These are phyloP conservation scores for Petrea volubilis DNA, from an alignment of 257 asterid genomes.

Conservation along the genomic window DNA sequence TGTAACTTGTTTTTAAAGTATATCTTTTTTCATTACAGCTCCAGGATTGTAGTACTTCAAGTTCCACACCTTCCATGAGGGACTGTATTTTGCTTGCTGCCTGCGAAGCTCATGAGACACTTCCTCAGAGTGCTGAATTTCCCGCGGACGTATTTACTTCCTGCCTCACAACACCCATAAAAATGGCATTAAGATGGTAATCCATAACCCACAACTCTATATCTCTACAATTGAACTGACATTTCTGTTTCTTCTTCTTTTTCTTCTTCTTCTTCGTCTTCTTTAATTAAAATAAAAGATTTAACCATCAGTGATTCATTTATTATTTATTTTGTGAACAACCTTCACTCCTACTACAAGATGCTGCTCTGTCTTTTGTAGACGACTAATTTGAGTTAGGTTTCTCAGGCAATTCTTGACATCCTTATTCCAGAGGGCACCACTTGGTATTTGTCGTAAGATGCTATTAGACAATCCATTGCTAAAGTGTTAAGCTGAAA, in stretches of 20 bases:
- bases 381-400: background rate
- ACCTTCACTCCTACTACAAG: slow-evolving; percentile 9
- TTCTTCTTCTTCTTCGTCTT: background rate
- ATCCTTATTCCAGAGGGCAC: background rate
- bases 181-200: slow-evolving; percentile 98
- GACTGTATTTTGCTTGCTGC: slow-evolving; percentile 93
- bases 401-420: background rate
- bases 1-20: background rate
- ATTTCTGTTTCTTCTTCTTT: slow-evolving; percentile 5
- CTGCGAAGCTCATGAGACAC: slow-evolving; percentile 85
- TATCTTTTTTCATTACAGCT: slow-evolving; percentile 51
- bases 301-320: background rate
- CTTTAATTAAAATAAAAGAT: background rate
- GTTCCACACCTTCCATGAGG: slow-evolving; percentile 45
- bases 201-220: slow-evolving; percentile 14
- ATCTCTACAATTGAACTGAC: slow-evolving; percentile 25
- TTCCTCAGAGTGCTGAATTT: slow-evolving; percentile 95
- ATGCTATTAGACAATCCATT: background rate
- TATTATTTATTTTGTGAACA: background rate
- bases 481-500: background rate
- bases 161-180: slow-evolving; percentile 95
- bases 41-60: slow-evolving; percentile 68
- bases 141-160: slow-evolving; percentile 98
- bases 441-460: background rate
- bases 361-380: slow-evolving; percentile 10